Evolutionary conservation across 139 green algal species (phyloP).

Genomic region (Volvox reticuliferus): DNA sequence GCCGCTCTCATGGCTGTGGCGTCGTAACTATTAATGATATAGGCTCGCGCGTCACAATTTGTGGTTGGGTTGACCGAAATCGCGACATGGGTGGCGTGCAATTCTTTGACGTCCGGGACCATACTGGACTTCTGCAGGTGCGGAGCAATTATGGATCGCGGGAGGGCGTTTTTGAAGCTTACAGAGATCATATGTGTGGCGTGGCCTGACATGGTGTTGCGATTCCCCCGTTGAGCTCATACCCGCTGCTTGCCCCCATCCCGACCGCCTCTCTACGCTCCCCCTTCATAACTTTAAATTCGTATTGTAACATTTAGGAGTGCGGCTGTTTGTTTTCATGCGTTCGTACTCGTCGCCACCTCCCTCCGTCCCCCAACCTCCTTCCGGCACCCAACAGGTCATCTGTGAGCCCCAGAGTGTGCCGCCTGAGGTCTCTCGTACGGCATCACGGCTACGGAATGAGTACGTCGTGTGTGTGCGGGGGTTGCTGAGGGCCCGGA

Average conservation of each 20-base stretch:
- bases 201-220: no score
- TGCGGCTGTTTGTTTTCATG: no score
- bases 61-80: conserved; percentile 96
- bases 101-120: conserved; percentile 96
- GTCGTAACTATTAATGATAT: not conserved
- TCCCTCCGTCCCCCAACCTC: not conserved
- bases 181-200: no score
- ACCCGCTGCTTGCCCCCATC: no score
- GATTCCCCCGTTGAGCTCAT: no score
- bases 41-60: conserved; percentile 77
- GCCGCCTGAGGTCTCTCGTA: conserved; percentile 64
- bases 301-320: no score
- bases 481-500: conserved; percentile 80
- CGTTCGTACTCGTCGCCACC: not conserved
- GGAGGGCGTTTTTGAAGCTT: no score
- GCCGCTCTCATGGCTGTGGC: conserved; percentile 70
- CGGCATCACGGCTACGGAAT: conserved; percentile 74
- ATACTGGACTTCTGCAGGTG: conserved; percentile 94
- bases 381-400: conserved; percentile 53
- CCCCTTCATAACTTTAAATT: no score
- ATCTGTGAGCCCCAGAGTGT: conserved; percentile 70
- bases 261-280: no score
- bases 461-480: conserved; percentile 93
- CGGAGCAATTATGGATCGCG: not conserved
- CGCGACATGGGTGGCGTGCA: conserved; percentile 93